phyloP scores from a whole-genome alignment of 257 asterid genomes.

The Nicotiana obtusifolia region DNA sequence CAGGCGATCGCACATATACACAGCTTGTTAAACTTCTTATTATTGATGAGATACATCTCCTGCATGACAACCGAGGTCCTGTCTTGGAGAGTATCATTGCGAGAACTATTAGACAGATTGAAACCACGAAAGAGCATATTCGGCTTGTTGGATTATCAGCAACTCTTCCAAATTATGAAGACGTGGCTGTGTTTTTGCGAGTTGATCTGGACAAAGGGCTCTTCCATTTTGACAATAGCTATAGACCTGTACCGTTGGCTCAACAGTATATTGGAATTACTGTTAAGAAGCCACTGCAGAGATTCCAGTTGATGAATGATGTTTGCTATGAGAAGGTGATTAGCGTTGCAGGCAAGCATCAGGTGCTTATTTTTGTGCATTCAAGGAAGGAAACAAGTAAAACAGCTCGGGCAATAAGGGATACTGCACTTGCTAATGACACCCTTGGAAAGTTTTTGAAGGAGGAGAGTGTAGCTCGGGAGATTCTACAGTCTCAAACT shows the following conservation, averaged over 20 bases:
- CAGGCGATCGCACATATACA: constrained; percentile 45
- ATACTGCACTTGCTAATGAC: constrained; percentile 38
- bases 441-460: constrained; percentile 37
- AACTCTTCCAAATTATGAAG: constrained; percentile 40
- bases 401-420: constrained; percentile 42
- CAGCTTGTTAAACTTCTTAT: constrained; percentile 38
- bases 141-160: constrained; percentile 44
- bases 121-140: constrained; percentile 39
- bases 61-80: constrained; percentile 42
- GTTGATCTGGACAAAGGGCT: constrained; percentile 39
- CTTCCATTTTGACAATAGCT: constrained; percentile 39
- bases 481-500: constrained; percentile 33
- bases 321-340: constrained; percentile 42
- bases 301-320: constrained; percentile 45
- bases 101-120: constrained; percentile 39
- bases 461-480: constrained; percentile 37
- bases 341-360: constrained; percentile 37
- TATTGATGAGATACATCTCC: constrained; percentile 38
- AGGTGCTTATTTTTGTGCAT: constrained; percentile 40
- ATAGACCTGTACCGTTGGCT: constrained; percentile 39
- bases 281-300: constrained; percentile 39
- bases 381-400: constrained; percentile 42
- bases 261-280: constrained; percentile 40
- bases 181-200: constrained; percentile 37
- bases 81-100: constrained; percentile 42